A percentile compares a stretch with the other conserved stretches of the same genome.
Evolutionary conservation across 306 rosid genomes (phyloP).

Genomic region (Dalbergia oliveri): DNA sequence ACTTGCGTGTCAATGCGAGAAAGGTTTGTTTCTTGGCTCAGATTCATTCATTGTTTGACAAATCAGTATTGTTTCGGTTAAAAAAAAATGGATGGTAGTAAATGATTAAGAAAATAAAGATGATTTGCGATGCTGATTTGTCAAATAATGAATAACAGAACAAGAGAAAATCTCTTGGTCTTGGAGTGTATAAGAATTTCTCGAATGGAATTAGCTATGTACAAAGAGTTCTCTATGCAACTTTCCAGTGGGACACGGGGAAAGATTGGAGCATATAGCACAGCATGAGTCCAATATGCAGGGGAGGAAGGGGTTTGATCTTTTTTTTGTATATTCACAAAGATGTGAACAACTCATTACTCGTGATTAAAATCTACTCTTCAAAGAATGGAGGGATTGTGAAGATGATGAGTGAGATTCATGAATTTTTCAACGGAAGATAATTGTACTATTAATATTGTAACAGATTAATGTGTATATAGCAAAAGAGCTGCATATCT

Average conservation of each 20-base stretch:
- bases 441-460: slow-evolving; percentile 25
- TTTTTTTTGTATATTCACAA: slow-evolving; percentile 25
- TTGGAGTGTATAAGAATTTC: too few species aligned
- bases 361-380: slow-evolving; percentile 18
- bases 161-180: neutral
- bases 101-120: neutral
- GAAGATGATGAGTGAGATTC: slow-evolving; percentile 31
- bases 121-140: neutral
- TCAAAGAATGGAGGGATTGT: slow-evolving; percentile 1
- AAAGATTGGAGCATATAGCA: neutral
- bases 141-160: neutral
- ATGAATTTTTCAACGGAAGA: slow-evolving; percentile 25
- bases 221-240: neutral
- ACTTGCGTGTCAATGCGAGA: too few species aligned
- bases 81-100: neutral
- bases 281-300: neutral
- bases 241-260: too few species aligned
- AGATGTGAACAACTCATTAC: neutral
- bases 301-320: neutral
- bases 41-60: neutral
- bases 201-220: neutral
- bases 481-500: slow-evolving; percentile 43
- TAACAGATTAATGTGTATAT: slow-evolving; percentile 49
- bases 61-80: neutral
- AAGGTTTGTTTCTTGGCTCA: too few species aligned